These are phyloP conservation scores for Lonicera japonica DNA, from an alignment of 129 eudicot species.

Conservation along the genomic window DNA sequence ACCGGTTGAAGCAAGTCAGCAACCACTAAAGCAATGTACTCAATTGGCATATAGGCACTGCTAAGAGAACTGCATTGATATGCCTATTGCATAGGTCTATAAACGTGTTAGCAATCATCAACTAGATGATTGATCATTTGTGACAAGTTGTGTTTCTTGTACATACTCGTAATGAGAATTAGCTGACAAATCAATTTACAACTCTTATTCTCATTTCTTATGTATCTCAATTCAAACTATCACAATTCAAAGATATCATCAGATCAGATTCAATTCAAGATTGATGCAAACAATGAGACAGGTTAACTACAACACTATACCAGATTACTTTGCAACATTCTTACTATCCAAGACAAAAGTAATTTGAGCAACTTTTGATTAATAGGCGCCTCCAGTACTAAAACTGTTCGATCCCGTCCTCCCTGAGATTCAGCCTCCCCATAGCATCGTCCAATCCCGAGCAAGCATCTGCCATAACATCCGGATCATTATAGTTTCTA, in stretches of 20 bases:
- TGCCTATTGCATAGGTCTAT: background rate
- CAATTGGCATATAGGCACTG: background rate
- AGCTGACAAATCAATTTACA: background rate
- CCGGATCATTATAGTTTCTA: conserved; percentile 65
- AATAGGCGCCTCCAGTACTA: conserved; percentile 22
- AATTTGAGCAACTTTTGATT: conserved; percentile 4
- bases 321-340: background rate
- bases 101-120: background rate
- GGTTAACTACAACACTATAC: too few species aligned
- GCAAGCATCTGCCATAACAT: conserved; percentile 54
- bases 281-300: too few species aligned
- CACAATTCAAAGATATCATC: background rate
- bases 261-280: background rate
- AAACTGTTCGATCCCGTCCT: conserved; percentile 24
- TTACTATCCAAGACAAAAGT: background rate
- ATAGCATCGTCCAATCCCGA: conserved; percentile 66
- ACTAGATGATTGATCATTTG: background rate
- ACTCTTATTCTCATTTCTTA: background rate
- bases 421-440: conserved; percentile 47
- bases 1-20: background rate
- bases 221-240: background rate
- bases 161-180: background rate
- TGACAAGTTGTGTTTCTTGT: background rate
- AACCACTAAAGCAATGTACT: conserved; percentile 14
- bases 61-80: too few species aligned